Conservation (phyloP, 208 protist species). For the Phytomonas sp. region DNA sequence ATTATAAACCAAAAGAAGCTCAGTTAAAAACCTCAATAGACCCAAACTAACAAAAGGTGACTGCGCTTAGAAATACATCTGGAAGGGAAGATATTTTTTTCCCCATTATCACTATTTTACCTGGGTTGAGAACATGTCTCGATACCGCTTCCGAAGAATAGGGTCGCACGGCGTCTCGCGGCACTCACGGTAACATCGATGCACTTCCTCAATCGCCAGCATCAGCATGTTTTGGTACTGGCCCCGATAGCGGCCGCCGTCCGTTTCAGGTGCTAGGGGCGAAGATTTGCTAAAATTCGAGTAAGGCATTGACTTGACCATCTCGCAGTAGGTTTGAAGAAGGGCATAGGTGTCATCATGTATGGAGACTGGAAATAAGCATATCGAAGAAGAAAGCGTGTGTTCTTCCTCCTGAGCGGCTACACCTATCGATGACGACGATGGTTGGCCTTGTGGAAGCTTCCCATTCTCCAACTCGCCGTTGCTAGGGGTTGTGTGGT, state of each 20-base stretch:
- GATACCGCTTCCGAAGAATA: constrained; percentile 2
- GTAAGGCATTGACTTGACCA: not conserved
- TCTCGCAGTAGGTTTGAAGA: not conserved
- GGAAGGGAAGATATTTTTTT: too few species aligned
- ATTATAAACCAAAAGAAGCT: too few species aligned
- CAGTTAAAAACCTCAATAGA: too few species aligned
- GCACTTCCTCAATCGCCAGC: not conserved
- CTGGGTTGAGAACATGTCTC: not conserved
- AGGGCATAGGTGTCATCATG: constrained; percentile 1
- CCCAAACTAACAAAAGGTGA: too few species aligned
- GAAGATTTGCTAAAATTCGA: too few species aligned
- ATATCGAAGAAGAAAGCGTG: not conserved
- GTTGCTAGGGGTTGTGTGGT: not conserved
- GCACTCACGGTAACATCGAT: not conserved
- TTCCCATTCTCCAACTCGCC: not conserved
- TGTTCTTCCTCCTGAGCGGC: too few species aligned
- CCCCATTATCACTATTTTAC: not conserved
- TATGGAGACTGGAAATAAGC: not conserved
- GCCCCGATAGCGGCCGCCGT: too few species aligned
- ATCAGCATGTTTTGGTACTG: not conserved
- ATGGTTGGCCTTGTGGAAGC: too few species aligned
- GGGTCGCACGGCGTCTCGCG: constrained; percentile 4
- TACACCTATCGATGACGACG: too few species aligned
- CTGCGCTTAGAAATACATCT: too few species aligned
- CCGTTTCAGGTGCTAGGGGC: not conserved